These are phyloP conservation scores for Arachis stenosperma DNA, from an alignment of 306 rosid genomes.

Conservation along the genomic window DNA sequence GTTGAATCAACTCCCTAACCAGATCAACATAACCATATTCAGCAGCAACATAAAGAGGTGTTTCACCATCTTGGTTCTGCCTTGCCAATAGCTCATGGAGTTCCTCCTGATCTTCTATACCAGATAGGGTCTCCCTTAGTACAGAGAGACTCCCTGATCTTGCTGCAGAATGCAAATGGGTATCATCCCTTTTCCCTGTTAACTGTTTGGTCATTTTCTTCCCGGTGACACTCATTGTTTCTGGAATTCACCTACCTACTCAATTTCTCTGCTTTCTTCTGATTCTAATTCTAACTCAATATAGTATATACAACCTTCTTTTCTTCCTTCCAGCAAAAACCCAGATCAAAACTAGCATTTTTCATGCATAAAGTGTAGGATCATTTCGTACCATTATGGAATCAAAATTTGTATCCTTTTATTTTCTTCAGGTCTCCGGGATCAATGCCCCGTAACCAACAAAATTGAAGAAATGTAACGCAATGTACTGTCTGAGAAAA, in stretches of 20 bases:
- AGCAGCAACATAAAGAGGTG: slow-evolving; percentile 86
- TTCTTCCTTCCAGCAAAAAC: slow-evolving; percentile 51
- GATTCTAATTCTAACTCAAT: slow-evolving; percentile 14
- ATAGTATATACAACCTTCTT: slow-evolving; percentile 35
- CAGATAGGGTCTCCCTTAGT: slow-evolving; percentile 49
- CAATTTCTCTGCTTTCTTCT: not conserved
- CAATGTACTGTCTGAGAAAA: too few relatives aligned
- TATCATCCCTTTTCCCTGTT: slow-evolving; percentile 92
- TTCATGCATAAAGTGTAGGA: slow-evolving; percentile 39
- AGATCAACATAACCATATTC: slow-evolving; percentile 80
- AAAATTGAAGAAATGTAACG: slow-evolving; percentile 15
- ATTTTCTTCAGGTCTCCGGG: not conserved
- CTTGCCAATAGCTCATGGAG: slow-evolving; percentile 58
- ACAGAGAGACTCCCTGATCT: slow-evolving; percentile 68
- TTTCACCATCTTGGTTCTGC: slow-evolving; percentile 90
- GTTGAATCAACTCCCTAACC: slow-evolving; percentile 79
- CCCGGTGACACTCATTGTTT: slow-evolving; percentile 46
- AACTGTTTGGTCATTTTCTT: slow-evolving; percentile 88
- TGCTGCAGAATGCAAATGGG: slow-evolving; percentile 74
- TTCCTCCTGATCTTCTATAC: slow-evolving; percentile 46
- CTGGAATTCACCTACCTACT: slow-evolving; percentile 36
- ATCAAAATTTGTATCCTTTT: not conserved
- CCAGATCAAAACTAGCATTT: slow-evolving; percentile 54
- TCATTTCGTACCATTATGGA: slow-evolving; percentile 38
- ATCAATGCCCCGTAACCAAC: slow-evolving; percentile 34